phyloP scores from a whole-genome alignment of 1,284 basidiomycete species.

The Termitomyces sp. region DNA sequence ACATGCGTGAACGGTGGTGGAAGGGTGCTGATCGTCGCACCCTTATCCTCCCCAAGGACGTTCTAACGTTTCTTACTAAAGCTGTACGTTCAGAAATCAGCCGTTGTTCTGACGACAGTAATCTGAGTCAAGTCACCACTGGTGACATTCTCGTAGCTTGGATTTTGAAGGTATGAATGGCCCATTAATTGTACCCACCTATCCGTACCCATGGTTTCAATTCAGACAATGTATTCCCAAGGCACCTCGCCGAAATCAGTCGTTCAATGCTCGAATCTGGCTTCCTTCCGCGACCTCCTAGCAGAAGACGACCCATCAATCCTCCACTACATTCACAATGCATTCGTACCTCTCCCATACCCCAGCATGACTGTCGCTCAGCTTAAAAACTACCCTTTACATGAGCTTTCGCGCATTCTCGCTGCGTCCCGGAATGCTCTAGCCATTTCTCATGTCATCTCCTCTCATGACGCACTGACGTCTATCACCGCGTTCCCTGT shows the following conservation, averaged over 20 bases:
- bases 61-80: slow-evolving; percentile 22
- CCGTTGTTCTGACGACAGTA: slow-evolving; percentile 9
- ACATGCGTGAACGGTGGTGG: slow-evolving; percentile 29
- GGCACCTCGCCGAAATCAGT: slow-evolving; percentile 24
- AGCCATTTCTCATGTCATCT: slow-evolving; percentile 23
- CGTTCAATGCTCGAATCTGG: slow-evolving; percentile 30
- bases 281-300: slow-evolving; percentile 28
- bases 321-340: slow-evolving; percentile 32
- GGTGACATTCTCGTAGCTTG: slow-evolving; percentile 35
- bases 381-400: slow-evolving; percentile 22
- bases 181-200: neutral
- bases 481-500: slow-evolving; percentile 24
- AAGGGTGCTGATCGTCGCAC: slow-evolving; percentile 25
- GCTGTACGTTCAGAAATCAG: slow-evolving; percentile 21
- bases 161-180: slow-evolving; percentile 28
- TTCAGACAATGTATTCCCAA: slow-evolving; percentile 26
- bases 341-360: slow-evolving; percentile 33
- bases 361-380: slow-evolving; percentile 29
- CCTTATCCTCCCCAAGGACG: slow-evolving; percentile 26
- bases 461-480: slow-evolving; percentile 23
- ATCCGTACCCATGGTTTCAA: neutral
- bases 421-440: slow-evolving; percentile 23
- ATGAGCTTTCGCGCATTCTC: slow-evolving; percentile 24
- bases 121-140: slow-evolving; percentile 22
- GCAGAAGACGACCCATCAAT: slow-evolving; percentile 17